A percentile compares a stretch with the other conserved stretches of the same genome.
Evolutionary conservation across 1,139 yeast species (phyloP).

Genomic region (Kodamaea ohmeri): DNA sequence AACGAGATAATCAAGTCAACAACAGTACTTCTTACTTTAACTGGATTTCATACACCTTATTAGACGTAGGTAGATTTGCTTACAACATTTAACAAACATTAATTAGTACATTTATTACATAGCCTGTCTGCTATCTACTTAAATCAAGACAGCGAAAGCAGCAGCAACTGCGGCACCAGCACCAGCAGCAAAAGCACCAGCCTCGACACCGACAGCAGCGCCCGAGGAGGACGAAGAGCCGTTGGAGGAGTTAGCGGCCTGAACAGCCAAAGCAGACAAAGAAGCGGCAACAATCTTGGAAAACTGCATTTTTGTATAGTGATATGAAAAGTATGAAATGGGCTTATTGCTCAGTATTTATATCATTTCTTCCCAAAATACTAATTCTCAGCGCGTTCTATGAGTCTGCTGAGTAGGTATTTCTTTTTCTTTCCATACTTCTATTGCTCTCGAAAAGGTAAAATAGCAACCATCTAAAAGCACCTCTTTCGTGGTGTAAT

Average conservation of each 20-base stretch:
- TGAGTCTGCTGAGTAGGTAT: background rate
- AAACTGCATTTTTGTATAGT: conserved; percentile 12
- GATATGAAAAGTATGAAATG: background rate
- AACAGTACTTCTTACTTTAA: background rate
- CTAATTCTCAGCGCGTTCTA: no score
- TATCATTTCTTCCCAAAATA: no score
- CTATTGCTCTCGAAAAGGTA: conserved; percentile 2
- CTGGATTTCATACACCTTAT: background rate
- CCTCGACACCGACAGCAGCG: conserved; percentile 9
- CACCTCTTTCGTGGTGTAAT: background rate
- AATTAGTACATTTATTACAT: conserved; percentile 1
- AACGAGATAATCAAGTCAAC: background rate
- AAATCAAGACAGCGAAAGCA: conserved; percentile 15
- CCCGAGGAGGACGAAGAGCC: conserved; percentile 8
- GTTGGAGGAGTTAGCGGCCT: conserved; percentile 15
- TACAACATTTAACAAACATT: no score
- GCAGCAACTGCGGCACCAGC: conserved; percentile 16
- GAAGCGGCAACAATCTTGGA: conserved; percentile 13
- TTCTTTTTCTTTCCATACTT: background rate
- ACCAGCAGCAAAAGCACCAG: conserved; percentile 12
- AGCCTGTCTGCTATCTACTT: background rate
- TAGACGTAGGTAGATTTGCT: no score
- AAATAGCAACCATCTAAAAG: conserved; percentile 4
- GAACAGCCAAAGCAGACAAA: conserved; percentile 13
- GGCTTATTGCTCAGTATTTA: background rate